phyloP scores from a whole-genome alignment of 805 yeast species.

The Starmerella vaccinii region DNA sequence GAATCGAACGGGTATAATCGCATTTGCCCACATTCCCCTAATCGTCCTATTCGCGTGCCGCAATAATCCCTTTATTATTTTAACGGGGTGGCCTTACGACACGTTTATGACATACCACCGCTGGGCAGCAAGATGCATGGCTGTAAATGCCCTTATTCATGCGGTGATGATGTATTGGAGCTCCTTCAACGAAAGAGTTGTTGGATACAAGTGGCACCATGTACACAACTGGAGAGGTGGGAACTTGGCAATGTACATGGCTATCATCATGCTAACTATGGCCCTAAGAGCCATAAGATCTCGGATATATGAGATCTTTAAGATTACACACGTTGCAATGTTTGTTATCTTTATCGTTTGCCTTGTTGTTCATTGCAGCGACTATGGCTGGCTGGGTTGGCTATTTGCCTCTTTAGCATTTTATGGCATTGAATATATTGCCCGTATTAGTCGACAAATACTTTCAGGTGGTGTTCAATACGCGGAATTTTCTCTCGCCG shows the following conservation, averaged over 20 bases:
- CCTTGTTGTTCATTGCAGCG: slow-evolving; percentile 46
- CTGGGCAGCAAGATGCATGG: slow-evolving; percentile 43
- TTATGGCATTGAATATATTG: slow-evolving; percentile 58
- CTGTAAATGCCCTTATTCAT: slow-evolving; percentile 40
- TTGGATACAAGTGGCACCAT: slow-evolving; percentile 26
- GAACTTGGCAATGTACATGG: slow-evolving; percentile 35
- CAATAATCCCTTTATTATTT: slow-evolving; percentile 53
- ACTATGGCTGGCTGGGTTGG: slow-evolving; percentile 51
- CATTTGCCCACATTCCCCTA: slow-evolving; percentile 41
- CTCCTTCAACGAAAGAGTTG: slow-evolving; percentile 22
- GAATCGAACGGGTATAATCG: slow-evolving; percentile 42
- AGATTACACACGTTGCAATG: slow-evolving; percentile 37
- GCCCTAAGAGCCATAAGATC: slow-evolving; percentile 44
- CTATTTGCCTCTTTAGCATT: slow-evolving; percentile 46
- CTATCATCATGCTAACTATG: slow-evolving; percentile 38
- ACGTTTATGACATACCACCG: slow-evolving; percentile 53
- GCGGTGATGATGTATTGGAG: slow-evolving; percentile 29
- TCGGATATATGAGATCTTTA: slow-evolving; percentile 47
- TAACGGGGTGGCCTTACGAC: slow-evolving; percentile 54
- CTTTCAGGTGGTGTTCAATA: slow-evolving; percentile 42
- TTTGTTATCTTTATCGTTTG: slow-evolving; percentile 20
- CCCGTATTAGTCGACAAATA: slow-evolving; percentile 45
- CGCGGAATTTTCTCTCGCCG: slow-evolving; percentile 24
- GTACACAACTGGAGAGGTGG: slow-evolving; percentile 35
- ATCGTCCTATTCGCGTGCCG: slow-evolving; percentile 53